Evolutionary conservation across 73 alveolate genomes (phyloP), one percentile per base, ranked within the genome.

Genomic region (Breviolum minutum): DNA sequence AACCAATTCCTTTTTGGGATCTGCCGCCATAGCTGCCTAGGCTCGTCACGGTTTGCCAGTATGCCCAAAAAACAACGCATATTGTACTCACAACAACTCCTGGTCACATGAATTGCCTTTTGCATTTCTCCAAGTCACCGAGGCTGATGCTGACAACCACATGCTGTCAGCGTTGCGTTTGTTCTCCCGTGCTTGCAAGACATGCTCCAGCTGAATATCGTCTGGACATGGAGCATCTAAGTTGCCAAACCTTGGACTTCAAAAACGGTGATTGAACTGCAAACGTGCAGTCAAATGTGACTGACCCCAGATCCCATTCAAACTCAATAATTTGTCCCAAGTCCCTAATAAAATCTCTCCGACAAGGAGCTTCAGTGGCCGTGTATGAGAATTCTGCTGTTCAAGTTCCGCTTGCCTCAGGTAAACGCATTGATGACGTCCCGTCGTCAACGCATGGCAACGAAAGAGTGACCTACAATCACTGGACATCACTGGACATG

Each of bases 181-280:
- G 16, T 74, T 90, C 40, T 84, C 90, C 2, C 98, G 80, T 11
- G 77, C 98, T 30, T 92, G 90, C 91, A 92, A 13, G 9, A 92
- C 98, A 14, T 92, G 98, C 98, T 92, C 98, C 81, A 92, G 98
- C 90, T 92, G 98, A 22, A 92, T 92, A 70, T 92, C 98, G 64
- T 92, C 98, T 13, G 98, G 98, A 16, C 98, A 69, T 11, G 98
- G 98, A 16, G 98, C 98, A 27, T 92, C 98, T n/a, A 92, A 22
- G 17, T 60, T 84, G 48, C 98, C 98, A 40, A 92, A 92, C 98
- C 98, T 92, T 22, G 69, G 64, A 3, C 48, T 16, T 7, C 64
- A 17, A 12, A 26, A 20, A 7, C 7, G 7, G n/a, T 26, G 48
- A 6, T 8, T 24, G 60, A 9, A 12, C 30, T 14, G 77, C 2